Conservation (phyloP, 768 basidiomycete genomes). For the Tylopilus vinaceipallidus region DNA sequence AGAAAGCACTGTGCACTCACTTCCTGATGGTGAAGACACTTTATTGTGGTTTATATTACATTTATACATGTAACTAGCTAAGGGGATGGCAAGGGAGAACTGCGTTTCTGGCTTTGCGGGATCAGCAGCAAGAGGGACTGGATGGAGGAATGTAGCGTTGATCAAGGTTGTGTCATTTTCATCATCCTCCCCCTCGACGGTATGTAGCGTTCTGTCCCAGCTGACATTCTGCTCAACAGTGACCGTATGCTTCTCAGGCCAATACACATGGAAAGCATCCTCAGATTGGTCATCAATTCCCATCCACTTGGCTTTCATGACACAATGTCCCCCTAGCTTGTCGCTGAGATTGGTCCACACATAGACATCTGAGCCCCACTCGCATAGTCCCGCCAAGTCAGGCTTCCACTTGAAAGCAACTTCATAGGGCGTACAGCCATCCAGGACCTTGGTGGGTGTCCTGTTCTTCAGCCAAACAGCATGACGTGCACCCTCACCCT, state of each 20-base stretch:
- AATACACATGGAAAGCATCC: background rate
- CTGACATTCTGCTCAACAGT: background rate
- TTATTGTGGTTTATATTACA: too few relatives aligned
- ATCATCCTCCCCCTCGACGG: background rate
- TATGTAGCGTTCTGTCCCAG: background rate
- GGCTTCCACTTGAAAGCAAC: background rate
- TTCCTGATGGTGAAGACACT: too few relatives aligned
- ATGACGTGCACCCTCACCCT: background rate
- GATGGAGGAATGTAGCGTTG: too few relatives aligned
- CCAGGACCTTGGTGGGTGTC: background rate
- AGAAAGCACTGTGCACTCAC: too few relatives aligned
- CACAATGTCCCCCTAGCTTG: too few relatives aligned
- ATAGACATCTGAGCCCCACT: background rate
- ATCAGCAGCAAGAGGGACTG: too few relatives aligned
- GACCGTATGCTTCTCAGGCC: background rate
- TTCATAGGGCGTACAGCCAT: background rate
- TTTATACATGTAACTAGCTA: too few relatives aligned
- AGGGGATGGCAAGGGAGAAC: too few relatives aligned
- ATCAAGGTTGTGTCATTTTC: too few relatives aligned
- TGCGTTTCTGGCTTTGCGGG: background rate
- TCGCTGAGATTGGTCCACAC: too few relatives aligned
- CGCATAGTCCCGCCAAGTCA: background rate
- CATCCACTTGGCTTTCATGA: background rate
- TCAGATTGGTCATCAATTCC: background rate
- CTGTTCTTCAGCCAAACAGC: background rate